Base-by-base conservation (phyloP, 192 early-diverging fungal species). In the Coemansia sp. region DNA sequence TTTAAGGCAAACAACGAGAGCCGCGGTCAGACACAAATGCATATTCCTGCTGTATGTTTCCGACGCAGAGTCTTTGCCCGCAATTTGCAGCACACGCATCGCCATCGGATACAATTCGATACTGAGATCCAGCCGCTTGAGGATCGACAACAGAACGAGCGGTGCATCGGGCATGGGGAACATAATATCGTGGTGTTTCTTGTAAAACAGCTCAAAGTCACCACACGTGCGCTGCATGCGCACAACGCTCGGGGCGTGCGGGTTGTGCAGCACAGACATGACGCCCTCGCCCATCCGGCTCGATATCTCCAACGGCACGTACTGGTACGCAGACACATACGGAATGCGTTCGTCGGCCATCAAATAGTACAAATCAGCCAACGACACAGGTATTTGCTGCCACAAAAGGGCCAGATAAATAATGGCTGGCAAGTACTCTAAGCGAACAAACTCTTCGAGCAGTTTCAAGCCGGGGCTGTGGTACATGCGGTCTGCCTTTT, bases 381-480 rank as follows among this genome's bases (percentile, higher is more conserved):
- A 50, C n/a, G 58, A 56, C 26, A 73, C 31, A 12, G 76, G 71
- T 5, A 68, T 17, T 15, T 58, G 58, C 38, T 73, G 64, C 71
- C 65, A 65, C 25, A 50, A 31, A 54, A 70, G 70, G 0, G 63
- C 63, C 20, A 73, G 31, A 24, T 58, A 67, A 18, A 79, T n/a
- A 4, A 79, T 51, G 0, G 67, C 64, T 12, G 76, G 76, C 28
- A 79, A 58, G 11, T 62, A 79, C 42, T 73, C 76, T 58, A 79
- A 48, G 21, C 67, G 63, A 11, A 56, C 55, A 47, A 67, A 70
- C 31, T 15, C 61, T 34, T 70, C 64, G 12, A 52, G 8, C 2
- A 12, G 15, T 18, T 23, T 20, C 9, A 37, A 3, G 10, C 26
- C 40, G 28, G 12, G 15, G 47, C n/a, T 4, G 21, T 6, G 44